Base-by-base conservation (phyloP, 2,329 filamentous ascomycete species). In the Penicillium sp. region DNA sequence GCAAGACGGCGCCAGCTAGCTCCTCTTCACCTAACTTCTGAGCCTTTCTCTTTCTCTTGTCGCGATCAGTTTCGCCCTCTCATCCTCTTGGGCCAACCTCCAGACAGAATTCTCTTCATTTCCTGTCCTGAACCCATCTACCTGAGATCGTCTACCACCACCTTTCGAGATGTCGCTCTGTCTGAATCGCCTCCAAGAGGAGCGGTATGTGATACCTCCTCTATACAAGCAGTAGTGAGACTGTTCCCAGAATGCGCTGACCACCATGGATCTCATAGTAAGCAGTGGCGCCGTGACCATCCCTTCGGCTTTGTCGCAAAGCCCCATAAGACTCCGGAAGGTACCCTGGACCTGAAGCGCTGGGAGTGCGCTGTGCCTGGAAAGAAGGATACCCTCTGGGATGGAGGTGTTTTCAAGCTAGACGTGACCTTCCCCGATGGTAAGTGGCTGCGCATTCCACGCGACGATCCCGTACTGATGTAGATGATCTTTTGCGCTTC, bases 361-460 rank as follows among this genome's bases (percentile, higher is more conserved):
- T 98, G 93, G 93, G 90, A 97, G 61, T 97, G 93, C 63, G 90
- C 90, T 35, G 87, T 98, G 35, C 93, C 93, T 3, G 93, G 94
- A 63, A 96, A 95, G 68, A 85, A 95, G 50, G 93, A 94, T 75
- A 98, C 94, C 0, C 84, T 97, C 18, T 98, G 93, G 93, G 90
- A 95, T 64, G 90, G 90, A n/a, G 93, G 93, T 1, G 74, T 96
- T 9, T 97, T 97, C 76, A 98, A 97, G 75, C 75, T 98, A 49
- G 89, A 86, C 47, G 86, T 98, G 61, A 82, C 80, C 9, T 98
- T 98, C 61, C 93, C 94, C 0, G 93, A 98, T 63, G 90, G 89
- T 93, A 72, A 69, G 82, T 72, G 28, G 8, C 20, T 44, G 31
- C 28, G 44, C 41, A 51, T 53, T 47, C 39, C 41, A 24, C 27